phyloP scores from a whole-genome alignment of 257 asterid genomes.

The Nicotiana paniculata region DNA sequence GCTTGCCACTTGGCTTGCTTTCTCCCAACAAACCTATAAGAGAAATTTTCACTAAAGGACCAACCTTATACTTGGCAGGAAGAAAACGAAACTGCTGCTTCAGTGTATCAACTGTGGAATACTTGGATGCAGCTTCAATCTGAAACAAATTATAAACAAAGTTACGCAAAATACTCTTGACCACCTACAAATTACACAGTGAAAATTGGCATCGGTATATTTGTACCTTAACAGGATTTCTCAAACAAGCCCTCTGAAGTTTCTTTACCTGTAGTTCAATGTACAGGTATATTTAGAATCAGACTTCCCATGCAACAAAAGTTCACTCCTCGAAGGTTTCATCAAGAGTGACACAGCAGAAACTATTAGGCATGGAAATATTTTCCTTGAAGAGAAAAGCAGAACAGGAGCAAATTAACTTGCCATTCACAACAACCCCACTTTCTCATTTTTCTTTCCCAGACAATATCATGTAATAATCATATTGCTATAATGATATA shows the following conservation, averaged over 20 bases:
- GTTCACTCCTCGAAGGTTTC: neutral
- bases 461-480: neutral
- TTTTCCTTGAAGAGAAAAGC: neutral
- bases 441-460: neutral
- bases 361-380: neutral
- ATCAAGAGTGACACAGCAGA: neutral
- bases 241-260: slow-evolving; percentile 86
- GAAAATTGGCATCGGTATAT: neutral
- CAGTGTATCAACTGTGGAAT: slow-evolving; percentile 84
- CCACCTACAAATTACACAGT: neutral
- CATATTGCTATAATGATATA: neutral
- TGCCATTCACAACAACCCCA: neutral
- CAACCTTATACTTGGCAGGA: no score
- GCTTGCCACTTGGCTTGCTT: no score
- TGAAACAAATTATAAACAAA: slow-evolving; percentile 17
- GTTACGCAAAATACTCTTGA: neutral
- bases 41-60: no score
- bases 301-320: neutral
- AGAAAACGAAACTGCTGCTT: slow-evolving; percentile 63
- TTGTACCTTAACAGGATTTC: slow-evolving; percentile 79
- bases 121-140: slow-evolving; percentile 82
- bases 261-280: slow-evolving; percentile 55
- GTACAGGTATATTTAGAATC: neutral
- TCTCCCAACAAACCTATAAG: no score
- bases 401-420: neutral